Evolutionary conservation across 1,139 yeast species (phyloP).

Genomic region (Schwanniomyces etchellsii): DNA sequence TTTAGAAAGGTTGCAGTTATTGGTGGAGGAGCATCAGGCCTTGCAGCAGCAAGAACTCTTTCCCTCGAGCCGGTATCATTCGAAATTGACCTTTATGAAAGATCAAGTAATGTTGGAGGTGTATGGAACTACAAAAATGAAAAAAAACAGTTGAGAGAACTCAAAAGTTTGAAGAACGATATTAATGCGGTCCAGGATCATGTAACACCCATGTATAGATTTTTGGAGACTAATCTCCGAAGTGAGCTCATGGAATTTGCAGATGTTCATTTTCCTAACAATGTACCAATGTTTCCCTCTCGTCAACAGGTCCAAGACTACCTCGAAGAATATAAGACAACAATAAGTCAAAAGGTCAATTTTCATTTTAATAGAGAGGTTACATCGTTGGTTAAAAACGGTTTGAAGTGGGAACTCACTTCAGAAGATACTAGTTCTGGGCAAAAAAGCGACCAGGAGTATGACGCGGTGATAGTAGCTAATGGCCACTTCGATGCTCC

Average conservation of each 20-base stretch:
- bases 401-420: conserved; percentile 14
- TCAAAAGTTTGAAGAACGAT: conserved; percentile 1
- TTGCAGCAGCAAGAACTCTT: conserved; percentile 44
- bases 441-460: conserved; percentile 19
- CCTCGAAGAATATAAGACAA: conserved; percentile 23
- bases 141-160: conserved; percentile 13
- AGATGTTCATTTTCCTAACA: conserved; percentile 27
- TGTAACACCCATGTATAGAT: conserved; percentile 43
- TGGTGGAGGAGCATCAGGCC: conserved; percentile 50
- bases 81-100: conserved; percentile 38
- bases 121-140: conserved; percentile 39
- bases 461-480: conserved; percentile 43
- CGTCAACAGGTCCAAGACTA: conserved; percentile 35
- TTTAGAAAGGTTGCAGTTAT: conserved; percentile 29
- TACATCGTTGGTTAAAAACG: conserved; percentile 11
- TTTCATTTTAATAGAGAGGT: conserved; percentile 20
- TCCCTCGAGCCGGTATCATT: conserved; percentile 32
- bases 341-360: conserved; percentile 24
- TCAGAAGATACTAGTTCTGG: conserved; percentile 4
- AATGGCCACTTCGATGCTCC: conserved; percentile 47
- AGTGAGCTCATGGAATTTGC: conserved; percentile 39
- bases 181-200: conserved; percentile 10
- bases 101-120: conserved; percentile 40
- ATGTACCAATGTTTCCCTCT: conserved; percentile 27
- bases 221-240: conserved; percentile 43